A percentile compares a stretch with the other conserved stretches of the same genome.
These are phyloP conservation scores for Tinospora cordifolia DNA, from an alignment of 164 flowering plant genomes.

Conservation along the genomic window DNA sequence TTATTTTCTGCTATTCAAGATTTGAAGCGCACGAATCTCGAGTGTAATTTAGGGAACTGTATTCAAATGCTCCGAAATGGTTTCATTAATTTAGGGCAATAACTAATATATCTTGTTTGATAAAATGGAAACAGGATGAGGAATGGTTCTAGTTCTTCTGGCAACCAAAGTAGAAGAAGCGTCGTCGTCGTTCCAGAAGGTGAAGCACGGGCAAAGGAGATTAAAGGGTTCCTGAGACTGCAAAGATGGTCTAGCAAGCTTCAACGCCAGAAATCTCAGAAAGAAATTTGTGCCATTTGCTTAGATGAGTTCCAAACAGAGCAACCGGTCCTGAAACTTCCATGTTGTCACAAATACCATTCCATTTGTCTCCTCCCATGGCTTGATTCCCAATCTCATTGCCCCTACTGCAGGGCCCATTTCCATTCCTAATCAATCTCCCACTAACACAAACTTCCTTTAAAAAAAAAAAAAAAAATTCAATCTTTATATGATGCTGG, in stretches of 20 bases:
- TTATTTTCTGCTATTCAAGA: neutral
- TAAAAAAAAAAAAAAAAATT: too few species aligned
- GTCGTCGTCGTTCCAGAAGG: neutral
- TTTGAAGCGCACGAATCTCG: too few species aligned
- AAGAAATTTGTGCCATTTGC: slow-evolving; percentile 26
- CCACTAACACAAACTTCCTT: neutral
- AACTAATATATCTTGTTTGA: neutral
- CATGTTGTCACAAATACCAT: slow-evolving; percentile 30
- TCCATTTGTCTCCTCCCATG: slow-evolving; percentile 28
- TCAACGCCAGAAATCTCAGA: slow-evolving; percentile 13
- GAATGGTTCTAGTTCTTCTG: neutral
- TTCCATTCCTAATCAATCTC: slow-evolving; percentile 5
- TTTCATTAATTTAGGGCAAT: neutral
- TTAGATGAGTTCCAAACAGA: slow-evolving; percentile 21
- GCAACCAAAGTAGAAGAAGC: slow-evolving; percentile 5
- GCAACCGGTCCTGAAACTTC: slow-evolving; percentile 18
- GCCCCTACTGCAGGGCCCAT: slow-evolving; percentile 28
- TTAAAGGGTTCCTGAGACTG: neutral
- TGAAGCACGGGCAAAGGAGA: neutral
- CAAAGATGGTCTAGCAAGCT: slow-evolving; percentile 2
- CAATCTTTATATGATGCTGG: too few species aligned
- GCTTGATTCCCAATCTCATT: slow-evolving; percentile 28
- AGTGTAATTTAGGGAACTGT: neutral
- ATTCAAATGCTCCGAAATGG: neutral
- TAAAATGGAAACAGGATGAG: slow-evolving; percentile 10